phyloP scores from a whole-genome alignment of 208 protist species.

The Trypanosoma melophagium region DNA sequence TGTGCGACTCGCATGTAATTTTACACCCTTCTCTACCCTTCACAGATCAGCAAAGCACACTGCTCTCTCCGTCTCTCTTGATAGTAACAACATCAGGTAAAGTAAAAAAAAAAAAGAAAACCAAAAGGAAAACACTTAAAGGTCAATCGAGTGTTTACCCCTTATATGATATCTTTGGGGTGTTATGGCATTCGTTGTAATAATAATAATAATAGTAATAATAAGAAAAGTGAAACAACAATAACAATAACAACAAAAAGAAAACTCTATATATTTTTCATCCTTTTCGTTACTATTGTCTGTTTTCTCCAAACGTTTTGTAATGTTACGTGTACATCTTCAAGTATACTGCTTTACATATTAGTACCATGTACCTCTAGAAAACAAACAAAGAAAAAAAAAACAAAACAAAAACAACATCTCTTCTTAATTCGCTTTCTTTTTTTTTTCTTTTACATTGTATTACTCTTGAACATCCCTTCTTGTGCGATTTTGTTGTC shows the following conservation, averaged over 20 bases:
- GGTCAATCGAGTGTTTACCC: no score
- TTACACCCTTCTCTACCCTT: no score
- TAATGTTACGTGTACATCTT: conserved; percentile 1
- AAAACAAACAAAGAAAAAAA: not conserved
- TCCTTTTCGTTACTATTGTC: not conserved
- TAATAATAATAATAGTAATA: not conserved
- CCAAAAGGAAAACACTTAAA: not conserved
- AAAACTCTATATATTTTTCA: not conserved
- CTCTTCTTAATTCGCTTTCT: no score
- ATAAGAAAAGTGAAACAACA: not conserved
- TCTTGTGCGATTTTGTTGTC: not conserved
- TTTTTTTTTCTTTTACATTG: conserved; percentile 1
- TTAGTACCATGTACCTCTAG: not conserved
- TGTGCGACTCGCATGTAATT: no score
- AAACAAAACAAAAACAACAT: no score
- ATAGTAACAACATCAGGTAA: no score
- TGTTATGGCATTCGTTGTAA: not conserved
- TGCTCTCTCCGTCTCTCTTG: not conserved
- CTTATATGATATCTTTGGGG: no score
- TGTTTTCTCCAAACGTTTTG: not conserved
- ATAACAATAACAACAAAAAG: conserved; percentile 2
- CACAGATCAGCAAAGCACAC: not conserved
- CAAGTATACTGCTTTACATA: not conserved
- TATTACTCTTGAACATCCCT: not conserved
- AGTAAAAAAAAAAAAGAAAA: not conserved